Conservation (phyloP, 129 eudicot species). For the Tagetes erecta region DNA sequence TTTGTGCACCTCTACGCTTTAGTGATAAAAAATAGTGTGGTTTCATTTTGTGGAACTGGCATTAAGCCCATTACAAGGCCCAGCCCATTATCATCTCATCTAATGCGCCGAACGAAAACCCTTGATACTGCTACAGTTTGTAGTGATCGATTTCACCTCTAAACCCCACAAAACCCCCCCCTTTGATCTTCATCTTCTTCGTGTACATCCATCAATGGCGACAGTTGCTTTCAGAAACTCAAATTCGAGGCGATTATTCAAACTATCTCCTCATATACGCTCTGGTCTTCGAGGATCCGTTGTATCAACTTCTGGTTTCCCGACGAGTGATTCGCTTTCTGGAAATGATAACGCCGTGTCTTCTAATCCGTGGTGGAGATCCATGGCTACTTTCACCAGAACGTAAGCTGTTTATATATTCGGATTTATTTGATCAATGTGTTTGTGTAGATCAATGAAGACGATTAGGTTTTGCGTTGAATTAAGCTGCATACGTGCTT, state of each 20-base stretch:
- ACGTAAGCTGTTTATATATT: conserved; percentile 47
- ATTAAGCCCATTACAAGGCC: conserved; percentile 18
- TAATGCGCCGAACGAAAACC: conserved; percentile 26
- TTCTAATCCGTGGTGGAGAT: conserved; percentile 72
- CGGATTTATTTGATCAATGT: background rate
- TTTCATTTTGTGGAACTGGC: background rate
- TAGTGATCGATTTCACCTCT: conserved; percentile 18
- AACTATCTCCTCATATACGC: conserved; percentile 52
- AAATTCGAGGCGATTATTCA: conserved; percentile 49
- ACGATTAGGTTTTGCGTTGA: background rate
- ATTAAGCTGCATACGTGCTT: background rate
- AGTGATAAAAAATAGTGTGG: too few relatives aligned
- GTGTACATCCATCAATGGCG: conserved; percentile 57
- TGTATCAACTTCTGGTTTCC: conserved; percentile 32
- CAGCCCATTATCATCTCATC: conserved; percentile 4
- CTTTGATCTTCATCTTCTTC: background rate
- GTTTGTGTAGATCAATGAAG: background rate
- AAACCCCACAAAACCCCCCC: conserved; percentile 43
- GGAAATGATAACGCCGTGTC: conserved; percentile 37
- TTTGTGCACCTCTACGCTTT: too few relatives aligned
- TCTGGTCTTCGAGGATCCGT: conserved; percentile 57
- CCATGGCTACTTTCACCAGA: conserved; percentile 96
- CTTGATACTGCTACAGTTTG: conserved; percentile 7
- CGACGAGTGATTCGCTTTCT: conserved; percentile 35
- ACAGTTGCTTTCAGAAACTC: conserved; percentile 58